A percentile compares a stretch with the other conserved stretches of the same genome.
Conservation (phyloP, 2,329 filamentous ascomycete species). For the Fusarium cyanostomum region DNA sequence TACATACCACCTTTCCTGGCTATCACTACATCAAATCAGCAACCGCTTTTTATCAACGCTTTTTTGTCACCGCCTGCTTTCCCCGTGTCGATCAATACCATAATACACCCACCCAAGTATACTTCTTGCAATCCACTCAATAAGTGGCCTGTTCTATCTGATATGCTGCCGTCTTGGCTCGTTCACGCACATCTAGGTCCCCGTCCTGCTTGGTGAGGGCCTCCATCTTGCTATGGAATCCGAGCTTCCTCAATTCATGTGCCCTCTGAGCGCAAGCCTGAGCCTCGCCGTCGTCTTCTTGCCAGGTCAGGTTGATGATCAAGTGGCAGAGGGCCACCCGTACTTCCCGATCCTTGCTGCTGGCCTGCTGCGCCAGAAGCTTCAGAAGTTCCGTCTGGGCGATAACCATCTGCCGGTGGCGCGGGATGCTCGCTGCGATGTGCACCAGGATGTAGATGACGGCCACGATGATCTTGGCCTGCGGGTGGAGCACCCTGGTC, state of each 20-base stretch:
- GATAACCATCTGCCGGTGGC: conserved; percentile 80
- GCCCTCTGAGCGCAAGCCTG: conserved; percentile 73
- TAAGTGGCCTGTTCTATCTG: conserved; percentile 66
- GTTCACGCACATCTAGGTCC: conserved; percentile 84
- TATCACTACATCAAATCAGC: conserved; percentile 8
- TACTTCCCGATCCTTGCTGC: conserved; percentile 76
- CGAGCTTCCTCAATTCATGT: conserved; percentile 73
- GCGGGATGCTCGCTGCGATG: conserved; percentile 82
- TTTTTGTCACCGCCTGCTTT: conserved; percentile 6
- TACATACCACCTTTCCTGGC: not conserved
- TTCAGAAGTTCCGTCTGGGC: conserved; percentile 80
- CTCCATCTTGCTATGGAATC: conserved; percentile 74
- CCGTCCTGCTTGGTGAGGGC: conserved; percentile 70
- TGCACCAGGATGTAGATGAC: conserved; percentile 88
- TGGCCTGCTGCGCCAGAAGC: conserved; percentile 77
- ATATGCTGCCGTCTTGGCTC: conserved; percentile 81
- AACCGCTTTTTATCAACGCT: conserved; percentile 6
- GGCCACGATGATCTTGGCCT: conserved; percentile 76
- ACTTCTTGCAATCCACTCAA: conserved; percentile 9
- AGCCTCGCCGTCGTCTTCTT: conserved; percentile 76
- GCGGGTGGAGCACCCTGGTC: conserved; percentile 63
- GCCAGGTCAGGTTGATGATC: conserved; percentile 84
- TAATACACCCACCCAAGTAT: conserved; percentile 3
- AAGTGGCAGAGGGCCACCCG: conserved; percentile 84
- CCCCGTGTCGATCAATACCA: not conserved